Evolutionary conservation across 176 grass and related monocot genomes (phyloP).

Genomic region (Miscanthus lutarioriparius): DNA sequence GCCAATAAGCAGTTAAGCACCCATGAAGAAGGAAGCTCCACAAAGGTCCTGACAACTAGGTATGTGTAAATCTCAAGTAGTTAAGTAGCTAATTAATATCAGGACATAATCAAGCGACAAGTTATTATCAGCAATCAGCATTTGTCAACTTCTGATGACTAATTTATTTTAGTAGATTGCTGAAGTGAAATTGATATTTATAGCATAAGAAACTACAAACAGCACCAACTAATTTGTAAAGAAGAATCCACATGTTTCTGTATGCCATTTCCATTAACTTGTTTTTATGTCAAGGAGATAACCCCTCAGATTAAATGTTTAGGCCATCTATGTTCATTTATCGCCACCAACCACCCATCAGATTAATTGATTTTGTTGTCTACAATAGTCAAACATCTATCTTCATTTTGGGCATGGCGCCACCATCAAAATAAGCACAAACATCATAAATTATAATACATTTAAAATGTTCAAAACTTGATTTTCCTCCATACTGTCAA

Average conservation of each 20-base stretch:
- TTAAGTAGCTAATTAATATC: neutral
- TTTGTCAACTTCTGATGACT: neutral
- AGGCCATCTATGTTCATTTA: neutral
- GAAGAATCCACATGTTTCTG: slow-evolving; percentile 21
- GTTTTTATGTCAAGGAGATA: neutral
- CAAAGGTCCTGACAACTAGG: neutral
- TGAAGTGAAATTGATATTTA: neutral
- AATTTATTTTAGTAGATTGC: neutral
- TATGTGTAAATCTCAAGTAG: neutral
- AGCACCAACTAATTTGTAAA: neutral
- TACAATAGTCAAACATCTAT: slow-evolving; percentile 11
- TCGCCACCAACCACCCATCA: neutral
- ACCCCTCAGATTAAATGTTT: neutral
- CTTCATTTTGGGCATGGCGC: no score
- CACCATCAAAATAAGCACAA: no score
- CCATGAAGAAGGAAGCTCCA: neutral
- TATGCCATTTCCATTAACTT: slow-evolving; percentile 2
- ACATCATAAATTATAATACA: no score
- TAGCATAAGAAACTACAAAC: no score
- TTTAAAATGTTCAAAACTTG: no score
- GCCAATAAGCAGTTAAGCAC: slow-evolving; percentile 5
- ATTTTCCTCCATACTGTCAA: no score
- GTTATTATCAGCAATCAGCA: neutral
- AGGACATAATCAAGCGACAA: neutral
- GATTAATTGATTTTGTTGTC: neutral